Evolutionary conservation across 2,329 filamentous ascomycete genomes (phyloP).

Genomic region (Penicillium freii): DNA sequence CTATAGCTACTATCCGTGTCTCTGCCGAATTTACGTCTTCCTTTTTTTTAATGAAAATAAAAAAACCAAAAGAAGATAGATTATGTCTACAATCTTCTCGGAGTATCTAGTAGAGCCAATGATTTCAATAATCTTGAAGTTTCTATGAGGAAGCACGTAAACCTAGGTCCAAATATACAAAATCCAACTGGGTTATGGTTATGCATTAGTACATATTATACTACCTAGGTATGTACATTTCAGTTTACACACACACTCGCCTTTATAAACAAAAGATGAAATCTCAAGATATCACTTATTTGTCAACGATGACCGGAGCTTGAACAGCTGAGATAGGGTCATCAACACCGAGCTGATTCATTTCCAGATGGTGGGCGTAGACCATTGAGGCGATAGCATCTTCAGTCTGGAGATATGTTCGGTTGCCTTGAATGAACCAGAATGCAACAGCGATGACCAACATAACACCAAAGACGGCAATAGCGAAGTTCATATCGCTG

Average conservation of each 20-base stretch:
- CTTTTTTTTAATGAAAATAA: background rate
- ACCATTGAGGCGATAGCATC: slow-evolving; percentile 30
- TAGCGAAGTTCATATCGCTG: slow-evolving; percentile 59
- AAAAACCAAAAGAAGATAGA: background rate
- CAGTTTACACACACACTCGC: background rate
- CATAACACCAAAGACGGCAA: slow-evolving; percentile 58
- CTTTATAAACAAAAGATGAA: background rate
- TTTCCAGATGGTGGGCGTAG: slow-evolving; percentile 29
- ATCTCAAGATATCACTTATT: background rate
- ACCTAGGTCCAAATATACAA: background rate
- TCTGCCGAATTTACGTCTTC: too few species aligned
- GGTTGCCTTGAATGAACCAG: slow-evolving; percentile 51
- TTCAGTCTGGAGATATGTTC: slow-evolving; percentile 38
- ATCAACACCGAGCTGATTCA: slow-evolving; percentile 2
- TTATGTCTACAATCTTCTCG: background rate
- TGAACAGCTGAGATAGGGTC: background rate
- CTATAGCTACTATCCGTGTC: too few species aligned
- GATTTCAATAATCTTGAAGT: background rate
- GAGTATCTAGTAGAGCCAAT: too few species aligned
- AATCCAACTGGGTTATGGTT: background rate
- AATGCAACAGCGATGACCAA: slow-evolving; percentile 51
- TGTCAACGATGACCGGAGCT: background rate
- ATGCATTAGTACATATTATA: background rate
- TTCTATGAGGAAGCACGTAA: background rate
- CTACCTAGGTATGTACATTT: background rate